Base-by-base conservation (phyloP, 1,284 basidiomycete genomes). In the Cerioporus squamosus region DNA sequence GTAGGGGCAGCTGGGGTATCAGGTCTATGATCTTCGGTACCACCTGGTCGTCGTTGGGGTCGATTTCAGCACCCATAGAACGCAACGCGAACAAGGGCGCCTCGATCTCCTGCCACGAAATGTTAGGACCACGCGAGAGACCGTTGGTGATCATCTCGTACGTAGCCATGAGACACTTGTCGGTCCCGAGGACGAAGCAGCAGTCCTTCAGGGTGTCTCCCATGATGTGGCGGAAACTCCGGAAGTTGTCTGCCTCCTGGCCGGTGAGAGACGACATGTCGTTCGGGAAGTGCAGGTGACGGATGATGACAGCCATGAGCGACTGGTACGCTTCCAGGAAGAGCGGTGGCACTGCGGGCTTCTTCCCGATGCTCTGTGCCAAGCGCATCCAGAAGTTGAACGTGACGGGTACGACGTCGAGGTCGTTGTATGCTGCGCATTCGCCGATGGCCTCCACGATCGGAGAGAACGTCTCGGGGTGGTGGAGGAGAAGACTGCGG, bases 161-260 rank as follows among this genome's bases (percentile, higher is more conserved):
- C 10, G 95, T 86, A 8, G 89, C 82, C 51, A 88, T 77, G 43
- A 99, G 81, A 70, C 97, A 99, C 4, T 84, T 82, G 47, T 94
- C 89, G 2, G 95, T 85, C 29, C 95, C 93, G 38, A 99, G 84
- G 38, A 99, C 95, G 63, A 91, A 87, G 75, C 97, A 99, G 73
- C 97, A 99, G 73, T 99, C 97, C 77, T 99, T 99, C 66, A 99
- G 84, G 5, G 97, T 99, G 74, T 99, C 97, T 52, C 97, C 97
- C 92, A 99, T 99, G 63, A 95, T 88, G 78, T 99, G 97, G 55
- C 97, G 83, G 81, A 99, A 99, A 6, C 87, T 85, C 23, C 97
- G 85, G 81, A 99, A 99, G 70, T 93, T 91, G 63, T 99, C 97
- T 10, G 90, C 84, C 72, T 98, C 97, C 74, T 97, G 93, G 3